phyloP scores from a whole-genome alignment of 352 stramenopile genomes.

The Globisporangium splendens region DNA sequence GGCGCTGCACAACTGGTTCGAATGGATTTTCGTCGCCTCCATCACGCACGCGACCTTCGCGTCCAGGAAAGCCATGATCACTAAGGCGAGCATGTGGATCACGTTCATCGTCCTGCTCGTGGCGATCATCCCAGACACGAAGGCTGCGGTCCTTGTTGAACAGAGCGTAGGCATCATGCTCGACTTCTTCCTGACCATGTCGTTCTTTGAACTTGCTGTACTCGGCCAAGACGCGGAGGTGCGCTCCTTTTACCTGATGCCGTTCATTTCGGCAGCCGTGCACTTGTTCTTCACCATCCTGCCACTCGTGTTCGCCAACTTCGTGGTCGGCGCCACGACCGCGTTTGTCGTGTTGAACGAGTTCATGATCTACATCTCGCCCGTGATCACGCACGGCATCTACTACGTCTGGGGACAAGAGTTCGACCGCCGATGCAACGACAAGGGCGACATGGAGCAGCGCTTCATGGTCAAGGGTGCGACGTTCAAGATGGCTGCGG shows the following conservation, averaged over 20 bases:
- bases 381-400: constrained; percentile 13
- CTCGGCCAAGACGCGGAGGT: constrained; percentile 7
- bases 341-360: constrained; percentile 14
- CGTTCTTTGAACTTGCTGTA: constrained; percentile 13
- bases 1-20: constrained; percentile 15
- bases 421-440: constrained; percentile 9
- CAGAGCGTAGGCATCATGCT: constrained; percentile 16
- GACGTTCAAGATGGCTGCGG: constrained; percentile 3
- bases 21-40: constrained; percentile 14
- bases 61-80: constrained; percentile 7
- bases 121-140: constrained; percentile 9
- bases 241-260: constrained; percentile 11
- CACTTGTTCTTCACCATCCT: constrained; percentile 15
- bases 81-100: constrained; percentile 11
- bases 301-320: constrained; percentile 16
- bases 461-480: constrained; percentile 5
- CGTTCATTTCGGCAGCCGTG: constrained; percentile 9
- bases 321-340: constrained; percentile 8
- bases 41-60: constrained; percentile 6
- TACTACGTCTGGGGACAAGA: constrained; percentile 14
- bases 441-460: constrained; percentile 9
- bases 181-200: constrained; percentile 14
- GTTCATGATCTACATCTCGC: constrained; percentile 16
- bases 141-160: constrained; percentile 11
- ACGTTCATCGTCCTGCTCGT: constrained; percentile 4